A percentile compares a stretch with the other conserved stretches of the same genome.
Evolutionary conservation across 805 yeast species (phyloP).

Genomic region (Jamesozyma hellenica): DNA sequence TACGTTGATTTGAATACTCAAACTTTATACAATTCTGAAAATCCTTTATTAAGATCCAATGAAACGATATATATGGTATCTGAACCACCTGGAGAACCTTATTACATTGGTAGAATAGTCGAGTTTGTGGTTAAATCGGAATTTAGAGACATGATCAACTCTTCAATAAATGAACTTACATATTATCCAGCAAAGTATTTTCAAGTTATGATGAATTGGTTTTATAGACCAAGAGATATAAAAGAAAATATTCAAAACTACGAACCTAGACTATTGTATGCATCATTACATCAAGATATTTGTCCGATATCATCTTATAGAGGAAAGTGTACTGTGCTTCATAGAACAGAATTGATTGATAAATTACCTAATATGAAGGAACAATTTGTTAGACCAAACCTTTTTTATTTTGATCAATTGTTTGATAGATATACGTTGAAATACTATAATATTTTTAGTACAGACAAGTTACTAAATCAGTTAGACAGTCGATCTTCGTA

Average conservation of each 20-base stretch:
- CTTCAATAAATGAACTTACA: slow-evolving; percentile 7
- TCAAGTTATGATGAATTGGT: slow-evolving; percentile 75
- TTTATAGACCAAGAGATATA: slow-evolving; percentile 79
- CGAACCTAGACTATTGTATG: slow-evolving; percentile 70
- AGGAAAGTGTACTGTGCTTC: slow-evolving; percentile 65
- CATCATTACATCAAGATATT: slow-evolving; percentile 76
- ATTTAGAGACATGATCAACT: slow-evolving; percentile 11
- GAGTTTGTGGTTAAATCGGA: slow-evolving; percentile 43
- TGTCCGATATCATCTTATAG: slow-evolving; percentile 70
- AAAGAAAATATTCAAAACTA: slow-evolving; percentile 39
- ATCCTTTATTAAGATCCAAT: slow-evolving; percentile 18
- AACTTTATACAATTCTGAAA: slow-evolving; percentile 14
- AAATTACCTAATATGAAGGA: slow-evolving; percentile 32
- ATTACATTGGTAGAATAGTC: slow-evolving; percentile 74
- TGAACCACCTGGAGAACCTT: slow-evolving; percentile 93
- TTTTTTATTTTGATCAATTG: slow-evolving; percentile 75
- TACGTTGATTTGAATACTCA: slow-evolving; percentile 24
- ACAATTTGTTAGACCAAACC: slow-evolving; percentile 49
- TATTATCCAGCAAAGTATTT: slow-evolving; percentile 43
- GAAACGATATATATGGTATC: slow-evolving; percentile 76
- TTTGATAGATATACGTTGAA: slow-evolving; percentile 80
- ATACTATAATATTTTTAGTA: slow-evolving; percentile 69
- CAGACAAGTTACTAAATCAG: slow-evolving; percentile 44
- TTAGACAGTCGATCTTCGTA: slow-evolving; percentile 42
- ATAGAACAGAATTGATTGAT: slow-evolving; percentile 53